Base-by-base conservation (phyloP, 176 grass and related monocot species). In the Oryza brachyantha region DNA sequence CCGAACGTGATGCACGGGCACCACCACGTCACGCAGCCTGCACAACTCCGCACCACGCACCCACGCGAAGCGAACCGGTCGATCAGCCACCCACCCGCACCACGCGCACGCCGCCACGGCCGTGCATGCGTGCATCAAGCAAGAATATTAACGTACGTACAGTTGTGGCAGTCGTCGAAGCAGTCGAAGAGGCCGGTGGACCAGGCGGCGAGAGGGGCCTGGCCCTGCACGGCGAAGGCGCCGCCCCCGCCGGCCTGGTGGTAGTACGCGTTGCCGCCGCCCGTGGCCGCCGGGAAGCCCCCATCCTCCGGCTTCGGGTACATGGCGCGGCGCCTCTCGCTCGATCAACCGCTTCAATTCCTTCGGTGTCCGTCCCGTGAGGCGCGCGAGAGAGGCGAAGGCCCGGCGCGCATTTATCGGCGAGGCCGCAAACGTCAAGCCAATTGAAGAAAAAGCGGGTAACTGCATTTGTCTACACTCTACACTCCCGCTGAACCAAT, bases 1-100 rank as follows among this genome's bases (percentile, higher is more conserved):
- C 91, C 91, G 82, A 93, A 93, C 19, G 91, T 93, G 61, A 93
- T 82, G 73, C 91, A 93, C 12, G 87, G 91, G 77, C 87, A 93
- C 29, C 87, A 54, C 72, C 87, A 93, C 17, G 91, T 87, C 73
- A 91, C 77, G 82, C 73, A 91, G 62, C 85, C 89, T 91, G 17
- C 48, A 11, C 1, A 32, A 32, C 1, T 2, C 4, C 4, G 19
- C 6, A 22, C 7, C 4, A 8, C 19, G 8, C 1, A 40, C 19
- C 12, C 22, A 5, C n/a, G n/a, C n/a, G n/a, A n/a, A n/a, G n/a
- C n/a, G n/a, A n/a, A 26, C 8, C 13, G 31, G 29, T 61, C 55
- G 13, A 11, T 21, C 24, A 5, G 46, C 1, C 46, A 11, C 4
- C 8, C 31, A 32, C n/a, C n/a, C n/a, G n/a, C 31, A 32, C 31